A percentile compares a stretch with the other conserved stretches of the same genome.
phyloP scores from a whole-genome alignment of 345 rosid genomes.

The Arabis alpina region DNA sequence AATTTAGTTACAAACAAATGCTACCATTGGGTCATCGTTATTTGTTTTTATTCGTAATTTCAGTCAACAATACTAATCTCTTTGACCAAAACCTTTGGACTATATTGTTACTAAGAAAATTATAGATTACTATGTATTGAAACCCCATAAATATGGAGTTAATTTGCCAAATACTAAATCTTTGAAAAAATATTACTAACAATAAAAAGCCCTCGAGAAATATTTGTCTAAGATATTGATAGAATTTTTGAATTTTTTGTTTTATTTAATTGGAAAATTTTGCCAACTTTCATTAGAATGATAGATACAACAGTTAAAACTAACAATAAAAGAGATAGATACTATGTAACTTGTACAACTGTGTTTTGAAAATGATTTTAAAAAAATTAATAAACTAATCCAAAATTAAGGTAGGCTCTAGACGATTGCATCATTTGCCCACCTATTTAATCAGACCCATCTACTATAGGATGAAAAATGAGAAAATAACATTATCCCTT shows the following conservation, averaged over 20 bases:
- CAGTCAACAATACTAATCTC: conserved; percentile 36
- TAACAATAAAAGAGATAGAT: no score
- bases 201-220: no score
- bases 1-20: conserved; percentile 33
- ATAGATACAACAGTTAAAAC: no score
- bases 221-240: no score
- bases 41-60: conserved; percentile 30
- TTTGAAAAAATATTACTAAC: no score
- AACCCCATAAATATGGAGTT: not conserved
- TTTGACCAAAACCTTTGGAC: conserved; percentile 29
- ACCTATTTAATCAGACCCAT: not conserved
- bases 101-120: not conserved
- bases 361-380: not conserved
- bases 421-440: conserved; percentile 23
- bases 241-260: no score
- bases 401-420: conserved; percentile 11
- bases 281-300: no score
- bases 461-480: not conserved
- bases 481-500: not conserved
- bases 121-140: not conserved
- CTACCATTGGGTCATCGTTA: conserved; percentile 9
- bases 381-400: not conserved
- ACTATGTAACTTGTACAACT: not conserved
- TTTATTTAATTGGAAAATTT: no score
- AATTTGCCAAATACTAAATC: no score